phyloP scores from a whole-genome alignment of 495 filamentous ascomycete genomes.

The Neurospora hispaniola region DNA sequence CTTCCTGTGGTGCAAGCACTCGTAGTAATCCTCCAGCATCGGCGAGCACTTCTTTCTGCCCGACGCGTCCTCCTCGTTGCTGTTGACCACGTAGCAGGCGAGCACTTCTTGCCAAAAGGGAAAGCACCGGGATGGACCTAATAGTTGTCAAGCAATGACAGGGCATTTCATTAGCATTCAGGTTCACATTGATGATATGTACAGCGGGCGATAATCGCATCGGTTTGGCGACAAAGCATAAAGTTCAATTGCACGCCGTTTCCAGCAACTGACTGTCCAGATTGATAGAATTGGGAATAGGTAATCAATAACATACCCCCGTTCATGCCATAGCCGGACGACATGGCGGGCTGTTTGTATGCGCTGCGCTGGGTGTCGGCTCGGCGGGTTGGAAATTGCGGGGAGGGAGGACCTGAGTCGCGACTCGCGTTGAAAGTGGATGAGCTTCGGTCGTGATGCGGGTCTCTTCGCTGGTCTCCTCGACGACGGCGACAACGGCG shows the following conservation, averaged over 20 bases:
- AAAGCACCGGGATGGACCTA: constrained; percentile 88
- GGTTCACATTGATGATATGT: not conserved
- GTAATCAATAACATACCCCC: constrained; percentile 48
- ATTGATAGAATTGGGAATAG: not conserved
- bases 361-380: not conserved
- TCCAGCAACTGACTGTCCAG: not conserved
- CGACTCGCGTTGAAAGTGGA: not conserved
- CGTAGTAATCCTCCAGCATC: constrained; percentile 92
- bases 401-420: not conserved
- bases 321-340: constrained; percentile 71
- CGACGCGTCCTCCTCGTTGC: constrained; percentile 55
- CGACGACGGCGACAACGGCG: not conserved
- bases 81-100: constrained; percentile 82
- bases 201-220: not conserved
- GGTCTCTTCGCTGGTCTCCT: not conserved
- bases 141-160: not conserved
- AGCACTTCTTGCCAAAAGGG: constrained; percentile 96
- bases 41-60: constrained; percentile 85
- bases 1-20: constrained; percentile 96
- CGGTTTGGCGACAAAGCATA: not conserved
- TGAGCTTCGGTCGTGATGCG: not conserved
- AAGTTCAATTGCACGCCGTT: not conserved
- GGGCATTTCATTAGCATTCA: not conserved
- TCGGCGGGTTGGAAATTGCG: not conserved
- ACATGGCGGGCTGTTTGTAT: constrained; percentile 44